Percentiles rank a stretch among this genome's conserved stretches.
These are phyloP conservation scores for Avena eriantha DNA, from an alignment of 176 grass and related monocot species.

Conservation along the genomic window DNA sequence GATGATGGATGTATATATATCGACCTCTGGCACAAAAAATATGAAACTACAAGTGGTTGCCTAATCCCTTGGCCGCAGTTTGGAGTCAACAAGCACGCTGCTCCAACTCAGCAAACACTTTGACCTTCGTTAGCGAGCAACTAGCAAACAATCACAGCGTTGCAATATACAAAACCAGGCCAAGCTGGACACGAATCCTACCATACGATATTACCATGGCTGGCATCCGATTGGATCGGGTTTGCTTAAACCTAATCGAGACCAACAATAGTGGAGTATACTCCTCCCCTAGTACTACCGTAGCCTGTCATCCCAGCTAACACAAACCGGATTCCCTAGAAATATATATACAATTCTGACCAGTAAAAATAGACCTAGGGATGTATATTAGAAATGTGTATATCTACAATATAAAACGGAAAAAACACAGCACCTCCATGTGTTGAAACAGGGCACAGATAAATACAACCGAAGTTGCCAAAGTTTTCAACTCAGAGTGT, in stretches of 20 bases:
- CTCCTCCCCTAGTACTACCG: not conserved
- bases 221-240: slow-evolving; percentile 36
- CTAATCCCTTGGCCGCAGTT: not conserved
- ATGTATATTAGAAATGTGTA: not conserved
- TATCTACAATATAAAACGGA: not conserved
- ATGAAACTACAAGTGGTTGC: slow-evolving; percentile 32
- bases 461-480: slow-evolving; percentile 52
- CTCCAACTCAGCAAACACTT: slow-evolving; percentile 44
- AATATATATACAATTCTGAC: not conserved
- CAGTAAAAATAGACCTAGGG: not conserved
- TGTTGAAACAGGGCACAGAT: slow-evolving; percentile 41
- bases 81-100: slow-evolving; percentile 40
- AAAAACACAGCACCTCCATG: slow-evolving; percentile 28
- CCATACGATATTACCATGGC: slow-evolving; percentile 33
- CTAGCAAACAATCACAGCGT: slow-evolving; percentile 39
- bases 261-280: slow-evolving; percentile 35
- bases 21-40: not conserved
- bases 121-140: slow-evolving; percentile 27
- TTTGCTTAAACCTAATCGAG: slow-evolving; percentile 18
- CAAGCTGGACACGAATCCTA: slow-evolving; percentile 40
- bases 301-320: slow-evolving; percentile 34
- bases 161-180: slow-evolving; percentile 25
- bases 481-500: slow-evolving; percentile 52
- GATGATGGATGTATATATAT: slow-evolving; percentile 13
- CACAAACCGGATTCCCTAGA: not conserved